Evolutionary conservation across 192 early-diverging fungal species (phyloP), one percentile per base, ranked within the genome.

Genomic region (Entophlyctis helioformis): DNA sequence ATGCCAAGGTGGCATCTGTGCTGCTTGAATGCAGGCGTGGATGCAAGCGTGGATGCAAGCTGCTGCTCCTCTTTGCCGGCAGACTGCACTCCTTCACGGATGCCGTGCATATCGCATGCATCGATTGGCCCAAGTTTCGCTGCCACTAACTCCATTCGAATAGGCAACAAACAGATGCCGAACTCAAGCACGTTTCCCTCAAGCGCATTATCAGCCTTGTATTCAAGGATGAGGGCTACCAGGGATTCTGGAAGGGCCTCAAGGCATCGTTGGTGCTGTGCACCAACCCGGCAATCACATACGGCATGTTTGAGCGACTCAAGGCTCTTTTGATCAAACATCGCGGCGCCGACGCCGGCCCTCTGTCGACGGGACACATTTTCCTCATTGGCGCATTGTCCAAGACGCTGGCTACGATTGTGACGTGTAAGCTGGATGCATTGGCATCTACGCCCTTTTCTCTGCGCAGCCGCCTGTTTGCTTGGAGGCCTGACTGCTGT

Each of bases 241-340:
- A 18, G 26, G 91, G 88, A 15, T 68, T 95, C 32, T 96, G 91
- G 91, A 83, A 78, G 45, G 96, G 96, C 5, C 74, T 96, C 45
- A 76, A 82, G 46, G 89, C 96, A 21, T 91, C 89, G 0, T 66
- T 98, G 54, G 70, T 96, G 2, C 73, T 98, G 50, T 87, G 85
- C 48, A 56, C 85, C 32, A 98, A 98, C 59, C 96, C 96, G 23
- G 89, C 96, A 2, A 96, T 98, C 49, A 98, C 96, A 1, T 98
- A 91, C 53, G 91, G 91, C 25, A 76, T 81, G 58, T 98, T 90
- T 72, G 90, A 96, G 56, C 72, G 80, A 34, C 57, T 87, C 20
- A 77, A 53, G 60, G 67, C 46, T 44, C 68, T 39, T 3, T 60
- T 42, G 33, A 35, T 67, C 9, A 33, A 44, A 36, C 25, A 57